Evolutionary conservation across 2,329 filamentous ascomycete species (phyloP).

Genomic region (Chaetomiaceae sp.): DNA sequence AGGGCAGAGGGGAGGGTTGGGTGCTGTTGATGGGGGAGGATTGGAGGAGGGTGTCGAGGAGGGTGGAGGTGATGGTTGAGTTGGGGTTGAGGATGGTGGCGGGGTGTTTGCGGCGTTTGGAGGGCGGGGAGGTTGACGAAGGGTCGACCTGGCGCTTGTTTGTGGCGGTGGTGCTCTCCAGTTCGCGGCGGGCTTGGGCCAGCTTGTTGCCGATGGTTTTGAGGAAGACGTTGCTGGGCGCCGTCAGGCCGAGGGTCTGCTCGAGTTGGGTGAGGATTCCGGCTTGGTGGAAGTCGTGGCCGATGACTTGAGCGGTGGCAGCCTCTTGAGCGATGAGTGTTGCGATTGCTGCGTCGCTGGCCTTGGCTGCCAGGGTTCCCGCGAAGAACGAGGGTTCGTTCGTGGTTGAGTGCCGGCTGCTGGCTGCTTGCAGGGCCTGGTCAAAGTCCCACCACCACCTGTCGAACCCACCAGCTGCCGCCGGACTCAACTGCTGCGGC

Average conservation of each 20-base stretch:
- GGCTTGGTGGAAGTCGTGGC: background rate
- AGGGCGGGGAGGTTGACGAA: background rate
- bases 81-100: background rate
- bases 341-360: background rate
- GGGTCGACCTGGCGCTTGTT: background rate
- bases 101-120: background rate
- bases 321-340: background rate
- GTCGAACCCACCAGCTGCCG: too few relatives aligned
- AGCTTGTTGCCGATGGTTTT: constrained; percentile 4
- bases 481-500: background rate
- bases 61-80: background rate
- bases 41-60: background rate
- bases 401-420: background rate
- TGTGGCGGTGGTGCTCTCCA: background rate
- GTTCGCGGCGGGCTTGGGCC: background rate
- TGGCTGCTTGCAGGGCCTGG: background rate
- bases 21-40: too few relatives aligned
- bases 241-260: background rate
- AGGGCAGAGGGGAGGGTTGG: constrained; percentile 1
- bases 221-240: constrained; percentile 1
- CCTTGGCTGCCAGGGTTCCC: background rate
- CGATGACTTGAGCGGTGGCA: background rate
- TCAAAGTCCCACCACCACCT: constrained; percentile 11
- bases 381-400: background rate
- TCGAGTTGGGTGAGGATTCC: background rate